Evolutionary conservation across 2,329 filamentous ascomycete species (phyloP), one percentile per base, ranked within the genome.

Genomic region (Ophiostoma fasciatum): DNA sequence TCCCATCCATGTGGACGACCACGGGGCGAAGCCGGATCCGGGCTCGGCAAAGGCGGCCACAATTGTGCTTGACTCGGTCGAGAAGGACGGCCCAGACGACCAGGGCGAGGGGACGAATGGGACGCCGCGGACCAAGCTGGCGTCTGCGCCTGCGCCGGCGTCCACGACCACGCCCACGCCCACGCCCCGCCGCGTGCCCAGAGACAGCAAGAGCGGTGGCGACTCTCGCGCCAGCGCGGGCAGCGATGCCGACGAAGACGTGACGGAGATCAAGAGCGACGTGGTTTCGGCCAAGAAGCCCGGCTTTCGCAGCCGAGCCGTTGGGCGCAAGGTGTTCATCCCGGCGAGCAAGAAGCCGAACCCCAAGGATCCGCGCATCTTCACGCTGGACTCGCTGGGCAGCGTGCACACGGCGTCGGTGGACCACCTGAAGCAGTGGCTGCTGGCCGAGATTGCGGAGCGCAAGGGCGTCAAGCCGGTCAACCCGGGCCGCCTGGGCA

Each of bases 351-450:
- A 56, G 22, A 69, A 62, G 42, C 58, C 60, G 39, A 61, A 71
- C 36, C 57, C 61, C 1, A 59, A 58, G 8, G 64, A 74, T 34
- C 74, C 83, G 1, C 70, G 72, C 25, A 85, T 96, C 42, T 76
- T 96, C 44, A 84, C 83, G 0, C 69, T 96, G 19, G 90, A 98
- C 54, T 96, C 90, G 0, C 64, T 96, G 1, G 77, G 75, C n/a
- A 48, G 56, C 5, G 31, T 61, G 0, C 83, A 87, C 46, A 62
- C 69, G 1, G 58, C 63, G 1, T 81, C 83, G 6, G 73, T 79
- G 42, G 67, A 55, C 31, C 66, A 69, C 25, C 61, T 98, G 21
- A 85, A 78, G 48, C 69, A 82, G 19, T 96, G 94, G 54, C 62
- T 96, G 5, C 51, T 68, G 7, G 69, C 71, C 32, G 90, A 96